A percentile compares a stretch with the other conserved stretches of the same genome.
Evolutionary conservation across 164 flowering plant species (phyloP).

Genomic region (Magnolia kwangsiensis): DNA sequence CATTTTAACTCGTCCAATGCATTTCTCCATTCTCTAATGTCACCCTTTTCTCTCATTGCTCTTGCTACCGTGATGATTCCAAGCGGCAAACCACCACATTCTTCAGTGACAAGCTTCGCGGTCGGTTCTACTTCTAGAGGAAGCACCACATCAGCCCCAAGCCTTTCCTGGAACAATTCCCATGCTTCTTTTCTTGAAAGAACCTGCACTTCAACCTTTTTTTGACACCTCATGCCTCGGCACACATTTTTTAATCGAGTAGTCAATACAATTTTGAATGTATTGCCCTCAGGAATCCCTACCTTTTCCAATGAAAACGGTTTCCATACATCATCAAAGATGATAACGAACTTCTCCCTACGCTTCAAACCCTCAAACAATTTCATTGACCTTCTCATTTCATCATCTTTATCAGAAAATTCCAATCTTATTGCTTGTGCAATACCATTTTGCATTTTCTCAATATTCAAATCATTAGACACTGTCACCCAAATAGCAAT

Average conservation of each 20-base stretch:
- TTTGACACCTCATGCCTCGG: constrained; percentile 1
- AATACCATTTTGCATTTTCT: neutral
- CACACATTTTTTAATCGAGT: constrained; percentile 4
- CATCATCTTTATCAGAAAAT: neutral
- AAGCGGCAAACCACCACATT: constrained; percentile 16
- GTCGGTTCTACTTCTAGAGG: constrained; percentile 1
- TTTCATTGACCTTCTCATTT: neutral
- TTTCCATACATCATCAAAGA: constrained; percentile 13
- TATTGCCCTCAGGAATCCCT: constrained; percentile 12
- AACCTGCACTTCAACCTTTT: constrained; percentile 3
- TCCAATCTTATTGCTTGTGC: neutral
- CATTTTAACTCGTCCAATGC: constrained; percentile 10
- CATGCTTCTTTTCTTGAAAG: constrained; percentile 13
- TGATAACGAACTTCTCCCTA: constrained; percentile 8
- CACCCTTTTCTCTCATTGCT: constrained; percentile 5
- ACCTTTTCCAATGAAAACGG: constrained; percentile 4
- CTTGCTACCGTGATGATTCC: constrained; percentile 13
- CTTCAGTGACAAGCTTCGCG: neutral
- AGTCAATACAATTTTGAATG: constrained; percentile 8
- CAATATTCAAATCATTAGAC: constrained; percentile 9
- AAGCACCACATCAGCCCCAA: neutral
- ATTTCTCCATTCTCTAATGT: constrained; percentile 7
- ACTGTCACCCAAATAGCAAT: constrained; percentile 5
- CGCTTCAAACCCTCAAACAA: neutral
- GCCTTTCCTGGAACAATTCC: constrained; percentile 8